A percentile compares a stretch with the other conserved stretches of the same genome.
Conservation (phyloP, 2,329 filamentous ascomycete genomes). For the Colletotrichum sp. region DNA sequence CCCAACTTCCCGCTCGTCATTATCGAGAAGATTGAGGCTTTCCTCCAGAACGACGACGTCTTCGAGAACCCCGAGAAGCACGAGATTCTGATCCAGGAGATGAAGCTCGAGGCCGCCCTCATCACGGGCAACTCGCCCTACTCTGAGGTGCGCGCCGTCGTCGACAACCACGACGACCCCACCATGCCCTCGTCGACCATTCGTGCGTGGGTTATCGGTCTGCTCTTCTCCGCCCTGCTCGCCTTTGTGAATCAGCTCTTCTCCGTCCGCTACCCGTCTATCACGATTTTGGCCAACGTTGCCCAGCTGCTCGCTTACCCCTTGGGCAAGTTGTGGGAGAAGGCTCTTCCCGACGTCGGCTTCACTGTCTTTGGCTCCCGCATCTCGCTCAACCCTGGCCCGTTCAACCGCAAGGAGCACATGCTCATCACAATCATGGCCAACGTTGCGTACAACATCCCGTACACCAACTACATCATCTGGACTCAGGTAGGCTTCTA, state of each 20-base stretch:
- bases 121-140: slow-evolving; percentile 37
- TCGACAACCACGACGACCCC: slow-evolving; percentile 42
- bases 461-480: slow-evolving; percentile 49
- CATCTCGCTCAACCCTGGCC: slow-evolving; percentile 50
- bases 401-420: slow-evolving; percentile 60
- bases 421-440: slow-evolving; percentile 60
- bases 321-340: slow-evolving; percentile 37
- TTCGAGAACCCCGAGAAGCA: slow-evolving; percentile 42
- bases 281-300: slow-evolving; percentile 40
- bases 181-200: slow-evolving; percentile 40
- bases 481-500: slow-evolving; percentile 40
- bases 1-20: slow-evolving; percentile 48
- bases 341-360: slow-evolving; percentile 35
- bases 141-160: slow-evolving; percentile 43
- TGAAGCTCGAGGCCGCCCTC: slow-evolving; percentile 37
- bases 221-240: slow-evolving; percentile 35
- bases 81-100: slow-evolving; percentile 33
- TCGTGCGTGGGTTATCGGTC: slow-evolving; percentile 38
- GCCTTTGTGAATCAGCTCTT: slow-evolving; percentile 42
- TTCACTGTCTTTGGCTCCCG: slow-evolving; percentile 35
- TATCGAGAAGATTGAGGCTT: slow-evolving; percentile 42
- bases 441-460: slow-evolving; percentile 49
- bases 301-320: slow-evolving; percentile 43
- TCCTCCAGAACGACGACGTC: slow-evolving; percentile 36
- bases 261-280: slow-evolving; percentile 39